A percentile compares a stretch with the other conserved stretches of the same genome.
These are phyloP conservation scores for Eutrema heterophyllum DNA, from an alignment of 345 rosid species.

Conservation along the genomic window DNA sequence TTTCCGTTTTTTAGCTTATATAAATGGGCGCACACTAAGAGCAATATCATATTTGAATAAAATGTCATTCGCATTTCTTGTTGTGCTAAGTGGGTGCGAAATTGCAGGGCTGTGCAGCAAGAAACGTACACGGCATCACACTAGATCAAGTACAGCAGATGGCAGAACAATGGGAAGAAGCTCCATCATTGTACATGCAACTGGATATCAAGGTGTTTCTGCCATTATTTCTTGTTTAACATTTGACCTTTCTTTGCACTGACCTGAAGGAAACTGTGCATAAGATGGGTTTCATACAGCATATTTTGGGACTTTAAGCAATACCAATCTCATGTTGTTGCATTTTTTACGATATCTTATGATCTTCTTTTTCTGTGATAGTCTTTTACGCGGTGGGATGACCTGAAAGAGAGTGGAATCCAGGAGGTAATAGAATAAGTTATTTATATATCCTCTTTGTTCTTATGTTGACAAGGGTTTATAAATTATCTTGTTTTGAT, in stretches of 20 bases:
- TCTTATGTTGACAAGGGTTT: not conserved
- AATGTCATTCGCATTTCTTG: not conserved
- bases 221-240: not conserved
- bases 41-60: not conserved
- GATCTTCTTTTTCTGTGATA: slow-evolving; percentile 38
- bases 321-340: not conserved
- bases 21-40: too few relatives aligned
- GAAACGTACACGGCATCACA: slow-evolving; percentile 86
- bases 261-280: not conserved
- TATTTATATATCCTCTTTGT: not conserved
- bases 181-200: slow-evolving; percentile 68
- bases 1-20: too few relatives aligned
- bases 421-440: slow-evolving; percentile 59
- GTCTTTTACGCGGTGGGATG: slow-evolving; percentile 79
- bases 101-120: slow-evolving; percentile 93
- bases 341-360: not conserved
- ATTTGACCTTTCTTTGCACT: not conserved
- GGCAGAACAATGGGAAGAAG: slow-evolving; percentile 85
- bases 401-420: slow-evolving; percentile 71
- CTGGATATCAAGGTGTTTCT: slow-evolving; percentile 68
- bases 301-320: not conserved
- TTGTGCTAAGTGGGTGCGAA: slow-evolving; percentile 18
- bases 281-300: not conserved
- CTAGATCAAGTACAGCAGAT: slow-evolving; percentile 71
- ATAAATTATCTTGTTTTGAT: slow-evolving; percentile 8